A percentile compares a stretch with the other conserved stretches of the same genome.
These are phyloP conservation scores for Ophiostoma novo-ulmi DNA, from an alignment of 2,329 filamentous ascomycete species.

Conservation along the genomic window DNA sequence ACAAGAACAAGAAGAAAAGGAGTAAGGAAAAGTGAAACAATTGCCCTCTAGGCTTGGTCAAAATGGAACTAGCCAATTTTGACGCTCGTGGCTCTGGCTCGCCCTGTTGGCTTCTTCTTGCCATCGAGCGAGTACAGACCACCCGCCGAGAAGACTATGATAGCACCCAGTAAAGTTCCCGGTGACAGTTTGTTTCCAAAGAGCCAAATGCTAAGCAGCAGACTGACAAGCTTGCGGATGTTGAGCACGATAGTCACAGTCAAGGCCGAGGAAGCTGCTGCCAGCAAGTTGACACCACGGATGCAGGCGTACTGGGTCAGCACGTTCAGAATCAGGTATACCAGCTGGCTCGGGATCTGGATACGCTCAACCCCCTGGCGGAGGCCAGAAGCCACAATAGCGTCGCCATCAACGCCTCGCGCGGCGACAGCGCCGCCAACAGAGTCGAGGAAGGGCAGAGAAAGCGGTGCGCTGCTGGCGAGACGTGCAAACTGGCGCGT, in stretches of 20 bases:
- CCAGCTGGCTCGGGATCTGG: slow-evolving; percentile 61
- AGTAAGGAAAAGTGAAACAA: not conserved
- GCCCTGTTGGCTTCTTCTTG: slow-evolving; percentile 36
- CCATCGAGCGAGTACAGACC: slow-evolving; percentile 80
- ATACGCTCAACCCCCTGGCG: slow-evolving; percentile 38
- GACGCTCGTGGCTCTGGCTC: slow-evolving; percentile 31
- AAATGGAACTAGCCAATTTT: slow-evolving; percentile 28
- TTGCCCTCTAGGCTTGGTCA: not conserved
- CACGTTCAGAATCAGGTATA: slow-evolving; percentile 69
- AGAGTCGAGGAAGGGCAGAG: slow-evolving; percentile 36
- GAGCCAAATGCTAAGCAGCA: slow-evolving; percentile 85
- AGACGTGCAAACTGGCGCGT: slow-evolving; percentile 59
- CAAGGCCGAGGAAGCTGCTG: slow-evolving; percentile 79
- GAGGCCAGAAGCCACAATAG: slow-evolving; percentile 36
- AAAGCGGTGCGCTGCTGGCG: slow-evolving; percentile 57
- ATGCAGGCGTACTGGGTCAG: slow-evolving; percentile 93
- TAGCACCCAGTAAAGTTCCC: slow-evolving; percentile 74
- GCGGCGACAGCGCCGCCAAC: not conserved
- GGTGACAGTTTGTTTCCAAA: slow-evolving; percentile 79
- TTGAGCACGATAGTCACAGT: slow-evolving; percentile 97
- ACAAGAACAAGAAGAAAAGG: not conserved
- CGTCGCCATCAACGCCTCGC: slow-evolving; percentile 23
- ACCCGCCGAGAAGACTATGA: slow-evolving; percentile 85
- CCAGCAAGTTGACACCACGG: slow-evolving; percentile 89
- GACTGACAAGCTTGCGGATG: slow-evolving; percentile 85